Evolutionary conservation across 331 rosid genomes (phyloP), one percentile per base, ranked within the genome.

Genomic region (Cydonia oblonga): DNA sequence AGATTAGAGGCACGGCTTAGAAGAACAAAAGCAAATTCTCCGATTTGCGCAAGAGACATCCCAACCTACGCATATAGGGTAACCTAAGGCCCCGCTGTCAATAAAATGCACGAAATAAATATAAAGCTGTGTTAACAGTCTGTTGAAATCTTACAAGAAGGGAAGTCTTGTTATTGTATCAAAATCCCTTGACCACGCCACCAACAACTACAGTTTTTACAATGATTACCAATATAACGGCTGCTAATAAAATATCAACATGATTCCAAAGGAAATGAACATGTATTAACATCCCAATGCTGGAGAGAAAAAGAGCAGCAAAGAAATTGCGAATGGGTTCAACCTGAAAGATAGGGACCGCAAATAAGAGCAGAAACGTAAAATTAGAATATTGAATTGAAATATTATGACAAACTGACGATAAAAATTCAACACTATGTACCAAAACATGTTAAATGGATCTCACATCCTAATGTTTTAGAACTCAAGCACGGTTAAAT

Each of bases 1-100:
- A 95, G 90, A 90, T 91, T 91, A 40, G 97, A 95, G 64, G 97
- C 99, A 58, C 97, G 97, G 26, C 97, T 95, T 64, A 95, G 92
- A 88, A 95, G 96, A 81, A 95, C 97, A 74, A 95, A 95, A 63
- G 99, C 82, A 79, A 91, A 95, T 73, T 95, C 99, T 73, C 99
- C 99, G 13, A 91, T 91, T 86, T 91, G 99, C 42, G 97, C 96
- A 15, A 95, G 78, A 67, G 97, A 90, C 96, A 90, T 89, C 79
- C 96, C 97, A 64, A 95, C 97, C 99, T 90, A 90, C 89, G 49
- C 86, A 81, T 78, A 84, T 80, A 79, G 81, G 87, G 80, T 53
- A 84, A 86, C 73, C 85, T 74, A 83, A 85, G 90, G 85, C 73
- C 79, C 90, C 81, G 78, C 72, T 3, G 67, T 87, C 88, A 87